Conservation (phyloP, 371 early-diverging fungal species). For the Apophysomyces variabilis region DNA sequence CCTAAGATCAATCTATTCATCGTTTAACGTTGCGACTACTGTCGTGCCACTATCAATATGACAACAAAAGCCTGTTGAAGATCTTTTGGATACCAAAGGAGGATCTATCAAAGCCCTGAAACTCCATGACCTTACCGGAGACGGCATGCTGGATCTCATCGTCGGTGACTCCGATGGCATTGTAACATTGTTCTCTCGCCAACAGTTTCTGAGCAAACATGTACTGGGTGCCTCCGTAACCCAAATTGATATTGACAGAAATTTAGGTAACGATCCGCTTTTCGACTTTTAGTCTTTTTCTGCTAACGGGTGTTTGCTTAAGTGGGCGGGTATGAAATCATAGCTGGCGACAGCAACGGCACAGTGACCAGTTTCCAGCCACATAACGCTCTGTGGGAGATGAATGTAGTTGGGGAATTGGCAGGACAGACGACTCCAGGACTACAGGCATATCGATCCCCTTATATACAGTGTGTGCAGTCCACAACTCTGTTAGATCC, state of each 20-base stretch:
- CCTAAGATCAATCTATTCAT: too few species aligned
- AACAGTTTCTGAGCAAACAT: constrained; percentile 50
- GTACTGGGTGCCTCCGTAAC: constrained; percentile 43
- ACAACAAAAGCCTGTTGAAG: constrained; percentile 36
- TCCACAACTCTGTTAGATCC: constrained; percentile 40
- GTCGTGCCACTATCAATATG: background rate
- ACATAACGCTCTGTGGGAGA: constrained; percentile 47
- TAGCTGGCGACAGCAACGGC: constrained; percentile 51
- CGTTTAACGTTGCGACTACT: background rate
- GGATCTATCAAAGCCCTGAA: constrained; percentile 46
- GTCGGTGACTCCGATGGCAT: constrained; percentile 57
- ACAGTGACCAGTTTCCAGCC: constrained; percentile 49
- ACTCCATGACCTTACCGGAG: constrained; percentile 51
- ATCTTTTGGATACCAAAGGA: constrained; percentile 54
- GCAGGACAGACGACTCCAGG: constrained; percentile 31
- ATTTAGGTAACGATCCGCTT: constrained; percentile 26
- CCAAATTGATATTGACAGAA: constrained; percentile 40
- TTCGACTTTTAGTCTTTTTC: background rate
- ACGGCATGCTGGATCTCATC: constrained; percentile 44
- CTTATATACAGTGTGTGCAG: constrained; percentile 41
- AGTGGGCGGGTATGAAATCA: constrained; percentile 52
- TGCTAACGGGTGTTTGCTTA: constrained; percentile 4
- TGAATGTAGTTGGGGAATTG: constrained; percentile 46
- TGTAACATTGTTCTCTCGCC: constrained; percentile 49
- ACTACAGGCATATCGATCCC: constrained; percentile 36